Evolutionary conservation across 192 early-diverging fungal species (phyloP), one percentile per base, ranked within the genome.

Genomic region (Podila verticillata): DNA sequence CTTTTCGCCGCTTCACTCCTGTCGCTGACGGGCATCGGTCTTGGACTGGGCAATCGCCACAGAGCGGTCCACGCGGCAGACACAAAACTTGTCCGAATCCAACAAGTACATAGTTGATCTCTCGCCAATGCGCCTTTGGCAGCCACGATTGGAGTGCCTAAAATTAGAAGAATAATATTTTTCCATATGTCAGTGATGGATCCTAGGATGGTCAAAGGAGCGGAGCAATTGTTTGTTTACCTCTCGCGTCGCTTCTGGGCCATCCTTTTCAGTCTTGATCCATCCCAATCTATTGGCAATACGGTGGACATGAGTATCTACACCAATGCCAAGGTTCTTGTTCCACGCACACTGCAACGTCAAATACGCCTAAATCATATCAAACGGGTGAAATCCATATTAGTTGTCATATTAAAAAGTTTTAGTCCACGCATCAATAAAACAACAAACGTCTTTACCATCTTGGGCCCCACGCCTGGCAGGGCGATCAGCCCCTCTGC

Each of bases 381-480:
- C 64, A 51, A 28, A 22, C 35, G 7, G 35, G 35, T 30, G 34
- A 28, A 32, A 26, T 60, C 5, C 1, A 28, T 20, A 5, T 54
- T 20, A 34, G 31, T 47, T 19, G 34, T 48, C 8, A 7, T 39
- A 49, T 24, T 1, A 4, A 44, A 5, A 22, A 15, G 51, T 6
- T 8, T 39, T 28, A 4, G 19, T 19, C 9, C n/a, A 54, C 49
- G 7, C 29, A 15, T 19, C 48, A 19, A 24, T 2, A 49, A 65
- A 17, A 30, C 20, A 63, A 20, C 36, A 54, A 58, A 36, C 4
- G 62, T 49, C 60, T 13, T 63, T 71, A 86, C 92, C 93, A 98
- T 98, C 75, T 98, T 98, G 3, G 97, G 97, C 13, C 97, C 97
- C 44, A 98, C 93, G 17, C 97, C 97, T 0, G 95, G 95, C 57